phyloP scores from a whole-genome alignment of 1,284 basidiomycete genomes.

The Ceratobasidium theobromae region DNA sequence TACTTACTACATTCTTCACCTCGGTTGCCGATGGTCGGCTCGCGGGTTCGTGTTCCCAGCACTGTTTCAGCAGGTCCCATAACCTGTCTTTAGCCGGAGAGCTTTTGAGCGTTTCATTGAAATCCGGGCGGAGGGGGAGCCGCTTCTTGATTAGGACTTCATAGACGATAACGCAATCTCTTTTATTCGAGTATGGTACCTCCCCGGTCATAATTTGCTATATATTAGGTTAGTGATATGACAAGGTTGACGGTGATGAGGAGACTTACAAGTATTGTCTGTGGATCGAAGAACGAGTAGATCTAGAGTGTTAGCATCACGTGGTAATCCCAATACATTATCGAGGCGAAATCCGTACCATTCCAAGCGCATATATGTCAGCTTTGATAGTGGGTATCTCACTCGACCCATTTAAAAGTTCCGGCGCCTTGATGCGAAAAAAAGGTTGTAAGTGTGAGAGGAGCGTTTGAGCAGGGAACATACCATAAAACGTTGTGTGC shows the following conservation, averaged over 20 bases:
- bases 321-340: neutral
- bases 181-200: neutral
- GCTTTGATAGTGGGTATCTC: neutral
- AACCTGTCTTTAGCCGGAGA: neutral
- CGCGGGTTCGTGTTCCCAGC: neutral
- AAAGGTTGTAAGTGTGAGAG: neutral
- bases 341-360: neutral
- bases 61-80: conserved; percentile 1
- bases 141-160: neutral
- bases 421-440: neutral
- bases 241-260: neutral
- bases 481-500: neutral
- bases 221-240: neutral
- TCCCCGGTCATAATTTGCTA: conserved; percentile 5
- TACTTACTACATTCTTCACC: neutral
- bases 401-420: neutral
- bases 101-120: neutral
- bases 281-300: neutral
- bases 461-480: too few relatives aligned
- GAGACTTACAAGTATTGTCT: conserved; percentile 15
- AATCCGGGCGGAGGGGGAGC: neutral
- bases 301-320: neutral
- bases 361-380: conserved; percentile 28
- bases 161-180: neutral
- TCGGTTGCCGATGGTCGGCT: conserved; percentile 5